Conservation (phyloP, 2,329 filamentous ascomycete species). For the Colletotrichum tofieldiae region DNA sequence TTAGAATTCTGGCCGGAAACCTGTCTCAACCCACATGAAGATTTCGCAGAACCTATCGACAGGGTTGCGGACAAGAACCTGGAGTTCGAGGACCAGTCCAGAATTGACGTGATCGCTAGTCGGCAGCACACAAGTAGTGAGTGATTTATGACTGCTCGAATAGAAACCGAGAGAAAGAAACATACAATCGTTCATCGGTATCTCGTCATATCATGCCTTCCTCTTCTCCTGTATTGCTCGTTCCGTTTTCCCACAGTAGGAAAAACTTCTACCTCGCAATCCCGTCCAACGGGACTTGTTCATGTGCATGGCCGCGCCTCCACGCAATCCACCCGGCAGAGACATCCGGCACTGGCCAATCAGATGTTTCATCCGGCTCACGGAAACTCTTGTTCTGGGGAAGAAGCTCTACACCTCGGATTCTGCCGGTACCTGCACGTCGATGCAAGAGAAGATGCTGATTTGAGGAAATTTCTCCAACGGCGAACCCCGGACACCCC, state of each 20-base stretch:
- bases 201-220: not conserved
- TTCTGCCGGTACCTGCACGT: conserved; percentile 28
- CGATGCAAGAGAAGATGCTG: conserved; percentile 14
- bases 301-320: not conserved
- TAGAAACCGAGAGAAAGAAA: not conserved
- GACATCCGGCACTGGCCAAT: conserved; percentile 6
- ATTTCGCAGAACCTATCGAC: no score
- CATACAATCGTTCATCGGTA: not conserved
- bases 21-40: no score
- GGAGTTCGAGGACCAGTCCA: not conserved
- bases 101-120: not conserved
- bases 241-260: not conserved
- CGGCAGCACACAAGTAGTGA: not conserved
- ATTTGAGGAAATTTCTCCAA: conserved; percentile 41
- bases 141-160: no score
- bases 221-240: not conserved
- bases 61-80: not conserved
- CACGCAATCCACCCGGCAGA: conserved; percentile 1
- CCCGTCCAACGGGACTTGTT: conserved; percentile 19
- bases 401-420: not conserved
- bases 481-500: conserved; percentile 21
- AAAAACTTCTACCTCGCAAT: conserved; percentile 14
- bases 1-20: no score
- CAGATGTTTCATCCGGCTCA: fast-evolving
- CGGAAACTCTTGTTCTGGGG: not conserved